Conservation (phyloP, 495 filamentous ascomycete genomes). For the Cairneyella variabilis region DNA sequence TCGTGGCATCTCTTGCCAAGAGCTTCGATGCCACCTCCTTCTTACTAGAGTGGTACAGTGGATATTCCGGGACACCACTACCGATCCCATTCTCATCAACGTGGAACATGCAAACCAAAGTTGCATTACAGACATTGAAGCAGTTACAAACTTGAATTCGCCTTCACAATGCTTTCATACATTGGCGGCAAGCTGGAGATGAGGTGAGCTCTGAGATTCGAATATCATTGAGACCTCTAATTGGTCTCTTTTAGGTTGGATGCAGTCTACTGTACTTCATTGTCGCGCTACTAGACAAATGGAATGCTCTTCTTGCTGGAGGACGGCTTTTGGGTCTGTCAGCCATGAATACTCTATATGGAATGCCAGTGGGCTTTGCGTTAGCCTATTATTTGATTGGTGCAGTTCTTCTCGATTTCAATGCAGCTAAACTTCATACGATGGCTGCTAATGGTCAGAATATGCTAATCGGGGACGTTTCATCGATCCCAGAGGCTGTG, state of each 20-base stretch:
- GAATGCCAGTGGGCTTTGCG: slow-evolving; percentile 52
- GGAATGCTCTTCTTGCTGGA: slow-evolving; percentile 50
- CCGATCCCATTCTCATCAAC: slow-evolving; percentile 55
- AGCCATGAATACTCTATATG: slow-evolving; percentile 33
- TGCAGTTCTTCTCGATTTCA: slow-evolving; percentile 57
- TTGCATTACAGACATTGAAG: slow-evolving; percentile 48
- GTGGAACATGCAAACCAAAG: slow-evolving; percentile 58
- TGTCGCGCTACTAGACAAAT: slow-evolving; percentile 55
- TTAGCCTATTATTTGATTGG: slow-evolving; percentile 57
- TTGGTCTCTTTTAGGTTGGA: slow-evolving; percentile 32
- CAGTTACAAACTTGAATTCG: slow-evolving; percentile 53
- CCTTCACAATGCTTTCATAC: slow-evolving; percentile 58
- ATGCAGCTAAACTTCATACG: slow-evolving; percentile 50
- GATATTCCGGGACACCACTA: slow-evolving; percentile 43
- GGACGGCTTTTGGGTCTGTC: slow-evolving; percentile 40
- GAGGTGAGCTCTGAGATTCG: slow-evolving; percentile 36
- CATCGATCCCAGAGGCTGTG: slow-evolving; percentile 1
- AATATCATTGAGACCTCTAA: background rate
- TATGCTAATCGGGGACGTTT: slow-evolving; percentile 1
- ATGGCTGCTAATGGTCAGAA: slow-evolving; percentile 26
- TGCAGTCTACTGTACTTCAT: slow-evolving; percentile 57
- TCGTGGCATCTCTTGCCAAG: slow-evolving; percentile 44
- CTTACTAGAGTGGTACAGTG: slow-evolving; percentile 57
- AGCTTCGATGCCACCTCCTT: slow-evolving; percentile 55
- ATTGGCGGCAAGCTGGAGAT: slow-evolving; percentile 54